Conservation (phyloP, 768 basidiomycete genomes). For the Psilocybe cubensis region DNA sequence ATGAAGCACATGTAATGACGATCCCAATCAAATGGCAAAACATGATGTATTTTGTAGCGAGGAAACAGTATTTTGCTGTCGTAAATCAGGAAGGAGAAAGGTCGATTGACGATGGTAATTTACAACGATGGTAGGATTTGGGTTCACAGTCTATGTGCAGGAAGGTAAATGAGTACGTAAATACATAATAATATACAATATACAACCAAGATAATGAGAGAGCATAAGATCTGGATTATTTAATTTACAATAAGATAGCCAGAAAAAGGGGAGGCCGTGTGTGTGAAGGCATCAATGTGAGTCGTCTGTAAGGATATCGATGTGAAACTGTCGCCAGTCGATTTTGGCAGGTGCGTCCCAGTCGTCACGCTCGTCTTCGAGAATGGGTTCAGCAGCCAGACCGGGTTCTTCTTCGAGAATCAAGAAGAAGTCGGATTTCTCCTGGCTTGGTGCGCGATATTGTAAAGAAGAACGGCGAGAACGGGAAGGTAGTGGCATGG, state of each 20-base stretch:
- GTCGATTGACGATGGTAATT: background rate
- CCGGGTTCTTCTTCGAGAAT: conserved; percentile 42
- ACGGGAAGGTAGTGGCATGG: conserved; percentile 30
- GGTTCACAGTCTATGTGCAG: background rate
- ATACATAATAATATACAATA: background rate
- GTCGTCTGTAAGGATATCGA: conserved; percentile 41
- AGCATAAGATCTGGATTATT: background rate
- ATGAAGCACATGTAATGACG: conserved; percentile 19
- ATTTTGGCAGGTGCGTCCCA: conserved; percentile 43
- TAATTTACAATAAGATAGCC: background rate
- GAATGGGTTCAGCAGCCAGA: conserved; percentile 19
- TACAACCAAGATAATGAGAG: background rate
- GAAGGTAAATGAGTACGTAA: background rate
- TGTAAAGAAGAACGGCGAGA: conserved; percentile 28
- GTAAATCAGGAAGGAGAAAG: background rate
- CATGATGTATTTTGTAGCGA: background rate
- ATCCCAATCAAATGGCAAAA: background rate
- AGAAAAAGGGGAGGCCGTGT: background rate
- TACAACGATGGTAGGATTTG: background rate
- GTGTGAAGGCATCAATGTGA: conserved; percentile 8
- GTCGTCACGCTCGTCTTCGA: conserved; percentile 26
- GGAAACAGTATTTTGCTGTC: background rate
- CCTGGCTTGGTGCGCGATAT: conserved; percentile 27
- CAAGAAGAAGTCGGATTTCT: conserved; percentile 38
- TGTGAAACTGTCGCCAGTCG: conserved; percentile 64